Conservation (phyloP, 257 asterid genomes). For the Orobanche coerulescens region DNA sequence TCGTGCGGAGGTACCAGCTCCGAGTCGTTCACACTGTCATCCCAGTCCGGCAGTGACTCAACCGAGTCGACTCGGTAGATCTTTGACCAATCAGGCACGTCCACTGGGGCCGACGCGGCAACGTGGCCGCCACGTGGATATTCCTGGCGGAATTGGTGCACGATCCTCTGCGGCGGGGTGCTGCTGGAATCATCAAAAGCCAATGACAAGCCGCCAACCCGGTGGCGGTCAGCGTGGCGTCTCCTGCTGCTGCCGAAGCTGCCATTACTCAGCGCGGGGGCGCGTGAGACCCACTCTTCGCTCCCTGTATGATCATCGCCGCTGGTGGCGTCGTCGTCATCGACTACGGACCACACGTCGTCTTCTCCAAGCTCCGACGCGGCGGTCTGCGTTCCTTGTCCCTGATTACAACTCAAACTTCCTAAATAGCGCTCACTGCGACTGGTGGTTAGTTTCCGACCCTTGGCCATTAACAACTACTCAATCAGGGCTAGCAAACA, state of each 20-base stretch:
- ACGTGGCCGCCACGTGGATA: constrained; percentile 44
- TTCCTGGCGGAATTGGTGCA: constrained; percentile 45
- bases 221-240: constrained; percentile 27
- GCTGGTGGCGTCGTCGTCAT: constrained; percentile 30
- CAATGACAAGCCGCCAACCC: constrained; percentile 55
- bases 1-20: constrained; percentile 80
- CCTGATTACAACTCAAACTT: constrained; percentile 28
- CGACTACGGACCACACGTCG: constrained; percentile 68
- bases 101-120: constrained; percentile 70
- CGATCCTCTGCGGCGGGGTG: constrained; percentile 38
- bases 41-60: constrained; percentile 53
- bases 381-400: constrained; percentile 31
- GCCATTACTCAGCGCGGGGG: constrained; percentile 31
- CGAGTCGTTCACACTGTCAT: constrained; percentile 30
- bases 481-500: not conserved
- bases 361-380: constrained; percentile 63
- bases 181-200: constrained; percentile 48
- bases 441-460: constrained; percentile 51
- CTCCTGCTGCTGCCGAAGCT: constrained; percentile 25
- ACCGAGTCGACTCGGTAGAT: constrained; percentile 59
- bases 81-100: constrained; percentile 84
- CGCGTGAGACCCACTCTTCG: constrained; percentile 46
- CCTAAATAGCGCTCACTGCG: constrained; percentile 62
- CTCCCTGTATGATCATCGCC: constrained; percentile 28
- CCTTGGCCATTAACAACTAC: constrained; percentile 54